Evolutionary conservation across 2,329 filamentous ascomycete genomes (phyloP).

Genomic region (Neophaeococcomyces mojaviensis): DNA sequence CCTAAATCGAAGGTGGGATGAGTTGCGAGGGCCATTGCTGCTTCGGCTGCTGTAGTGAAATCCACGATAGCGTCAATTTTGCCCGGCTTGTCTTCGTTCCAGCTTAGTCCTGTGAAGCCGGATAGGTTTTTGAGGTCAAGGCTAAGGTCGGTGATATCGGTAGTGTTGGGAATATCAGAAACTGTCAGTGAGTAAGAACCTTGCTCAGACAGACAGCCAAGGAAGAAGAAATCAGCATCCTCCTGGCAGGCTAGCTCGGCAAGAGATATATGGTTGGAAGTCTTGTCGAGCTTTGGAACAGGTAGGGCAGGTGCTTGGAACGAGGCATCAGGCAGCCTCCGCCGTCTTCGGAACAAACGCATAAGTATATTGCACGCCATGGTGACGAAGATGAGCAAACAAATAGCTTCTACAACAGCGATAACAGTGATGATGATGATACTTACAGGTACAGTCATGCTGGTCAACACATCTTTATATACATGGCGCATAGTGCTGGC

Average conservation of each 20-base stretch:
- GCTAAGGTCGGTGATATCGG: not conserved
- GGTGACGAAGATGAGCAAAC: not conserved
- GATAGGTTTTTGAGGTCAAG: not conserved
- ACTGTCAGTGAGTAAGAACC: not conserved
- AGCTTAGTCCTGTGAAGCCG: not conserved
- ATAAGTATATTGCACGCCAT: constrained; percentile 1
- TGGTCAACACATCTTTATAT: not conserved
- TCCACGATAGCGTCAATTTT: constrained; percentile 7
- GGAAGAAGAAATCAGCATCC: constrained; percentile 2
- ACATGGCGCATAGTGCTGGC: not conserved
- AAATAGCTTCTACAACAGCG: not conserved
- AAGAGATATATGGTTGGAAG: not conserved
- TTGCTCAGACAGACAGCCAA: constrained; percentile 5
- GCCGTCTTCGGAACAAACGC: constrained; percentile 4
- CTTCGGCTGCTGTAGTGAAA: constrained; percentile 14
- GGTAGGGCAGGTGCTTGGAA: constrained; percentile 2
- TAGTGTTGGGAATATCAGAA: not conserved
- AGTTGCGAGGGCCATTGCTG: constrained; percentile 5
- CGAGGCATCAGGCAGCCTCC: constrained; percentile 3
- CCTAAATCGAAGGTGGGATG: constrained; percentile 5
- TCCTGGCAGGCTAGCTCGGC: not conserved
- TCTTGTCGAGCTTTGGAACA: not conserved
- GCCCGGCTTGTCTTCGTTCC: not conserved
- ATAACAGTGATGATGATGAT: too few species aligned
- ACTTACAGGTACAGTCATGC: not conserved